phyloP scores from a whole-genome alignment of 306 rosid species.

The Inga oerstediana region DNA sequence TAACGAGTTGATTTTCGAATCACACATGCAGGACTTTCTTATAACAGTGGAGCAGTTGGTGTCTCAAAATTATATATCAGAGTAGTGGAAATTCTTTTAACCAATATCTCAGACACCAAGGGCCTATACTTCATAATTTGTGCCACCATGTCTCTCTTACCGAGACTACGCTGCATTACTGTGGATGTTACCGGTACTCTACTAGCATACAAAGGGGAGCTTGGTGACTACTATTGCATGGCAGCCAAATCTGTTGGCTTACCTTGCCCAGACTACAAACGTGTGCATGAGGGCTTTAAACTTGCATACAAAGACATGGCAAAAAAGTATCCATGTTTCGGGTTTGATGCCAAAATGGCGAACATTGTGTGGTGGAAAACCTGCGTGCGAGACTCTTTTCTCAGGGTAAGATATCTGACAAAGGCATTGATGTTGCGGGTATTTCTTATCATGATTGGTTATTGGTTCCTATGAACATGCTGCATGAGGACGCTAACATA shows the following conservation, averaged over 20 bases:
- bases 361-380: slow-evolving; percentile 93
- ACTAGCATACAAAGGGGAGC: slow-evolving; percentile 94
- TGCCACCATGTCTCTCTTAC: slow-evolving; percentile 60
- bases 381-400: slow-evolving; percentile 86
- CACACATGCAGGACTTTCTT: slow-evolving; percentile 38
- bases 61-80: slow-evolving; percentile 8
- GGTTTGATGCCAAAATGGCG: slow-evolving; percentile 83
- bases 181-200: slow-evolving; percentile 93
- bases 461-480: slow-evolving; percentile 6
- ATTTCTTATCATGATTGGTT: slow-evolving; percentile 6
- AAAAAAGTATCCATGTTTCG: slow-evolving; percentile 83
- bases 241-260: slow-evolving; percentile 92
- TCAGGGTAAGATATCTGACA: slow-evolving; percentile 65
- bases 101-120: slow-evolving; percentile 21
- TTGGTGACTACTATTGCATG: slow-evolving; percentile 98
- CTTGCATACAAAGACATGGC: slow-evolving; percentile 90
- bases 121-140: slow-evolving; percentile 11
- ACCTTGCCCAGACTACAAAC: slow-evolving; percentile 93
- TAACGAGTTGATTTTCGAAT: slow-evolving; percentile 30
- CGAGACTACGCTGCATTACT: slow-evolving; percentile 79
- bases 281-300: slow-evolving; percentile 88
- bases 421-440: slow-evolving; percentile 10
- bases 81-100: slow-evolving; percentile 19
- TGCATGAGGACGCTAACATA: slow-evolving; percentile 24
- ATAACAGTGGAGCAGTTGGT: background rate